phyloP scores from a whole-genome alignment of 1,139 yeast species.

The Lodderomyces oxycetoniae region DNA sequence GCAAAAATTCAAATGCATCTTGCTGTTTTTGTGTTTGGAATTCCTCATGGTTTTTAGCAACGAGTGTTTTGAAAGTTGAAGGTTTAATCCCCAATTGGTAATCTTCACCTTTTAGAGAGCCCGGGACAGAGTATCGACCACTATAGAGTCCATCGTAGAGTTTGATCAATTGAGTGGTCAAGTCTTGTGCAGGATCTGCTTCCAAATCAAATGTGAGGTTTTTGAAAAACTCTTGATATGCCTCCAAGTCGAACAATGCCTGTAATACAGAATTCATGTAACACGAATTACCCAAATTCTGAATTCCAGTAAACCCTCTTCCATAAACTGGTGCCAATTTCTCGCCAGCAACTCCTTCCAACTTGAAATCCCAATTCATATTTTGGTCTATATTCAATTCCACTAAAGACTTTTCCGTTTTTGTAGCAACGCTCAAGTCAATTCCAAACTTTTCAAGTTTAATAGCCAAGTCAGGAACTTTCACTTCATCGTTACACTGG shows the following conservation, averaged over 20 bases:
- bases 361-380: constrained; percentile 84
- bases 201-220: constrained; percentile 23
- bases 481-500: constrained; percentile 81
- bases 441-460: constrained; percentile 63
- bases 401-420: constrained; percentile 80
- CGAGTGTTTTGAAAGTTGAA: constrained; percentile 62
- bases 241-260: constrained; percentile 40
- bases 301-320: constrained; percentile 69
- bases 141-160: constrained; percentile 74
- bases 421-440: constrained; percentile 50
- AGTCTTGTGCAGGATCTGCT: constrained; percentile 58
- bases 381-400: constrained; percentile 92
- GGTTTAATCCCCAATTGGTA: constrained; percentile 81
- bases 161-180: constrained; percentile 70
- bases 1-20: constrained; percentile 88
- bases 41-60: constrained; percentile 78
- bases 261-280: constrained; percentile 82
- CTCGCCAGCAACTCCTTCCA: constrained; percentile 70
- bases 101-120: constrained; percentile 39
- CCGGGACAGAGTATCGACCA: constrained; percentile 65
- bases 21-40: constrained; percentile 87
- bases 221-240: constrained; percentile 38
- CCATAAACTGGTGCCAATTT: constrained; percentile 64
- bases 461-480: constrained; percentile 55
- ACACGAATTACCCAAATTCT: constrained; percentile 90